These are phyloP conservation scores for Gracilaria domingensis DNA, from an alignment of 23 red algal genomes.

Conservation along the genomic window DNA sequence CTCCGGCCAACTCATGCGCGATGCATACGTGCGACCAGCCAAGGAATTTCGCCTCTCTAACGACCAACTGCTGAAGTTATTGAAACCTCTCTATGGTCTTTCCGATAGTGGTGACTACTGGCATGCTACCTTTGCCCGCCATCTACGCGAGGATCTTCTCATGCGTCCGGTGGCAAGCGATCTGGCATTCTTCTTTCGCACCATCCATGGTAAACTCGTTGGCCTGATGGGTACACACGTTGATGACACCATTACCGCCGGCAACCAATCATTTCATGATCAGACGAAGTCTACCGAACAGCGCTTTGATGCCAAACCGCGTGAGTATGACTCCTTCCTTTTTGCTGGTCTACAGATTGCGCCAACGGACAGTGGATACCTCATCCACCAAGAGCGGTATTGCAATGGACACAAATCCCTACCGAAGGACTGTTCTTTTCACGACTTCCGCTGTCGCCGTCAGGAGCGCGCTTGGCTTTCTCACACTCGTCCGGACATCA, in stretches of 20 bases:
- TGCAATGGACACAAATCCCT: neutral
- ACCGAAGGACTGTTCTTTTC: neutral
- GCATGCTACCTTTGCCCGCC: neutral
- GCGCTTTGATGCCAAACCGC: neutral
- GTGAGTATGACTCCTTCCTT: neutral
- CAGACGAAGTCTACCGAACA: neutral
- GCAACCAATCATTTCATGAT: neutral
- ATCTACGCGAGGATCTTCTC: constrained; percentile 8
- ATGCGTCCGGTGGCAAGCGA: constrained; percentile 16
- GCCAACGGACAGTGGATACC: neutral
- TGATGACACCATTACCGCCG: constrained; percentile 2
- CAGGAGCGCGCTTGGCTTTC: constrained; percentile 36
- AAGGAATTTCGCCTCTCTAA: neutral
- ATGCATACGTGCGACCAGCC: neutral
- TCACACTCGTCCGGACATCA: constrained; percentile 38
- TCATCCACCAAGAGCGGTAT: neutral
- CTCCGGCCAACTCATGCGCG: neutral
- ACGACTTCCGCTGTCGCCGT: neutral
- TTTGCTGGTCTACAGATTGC: neutral
- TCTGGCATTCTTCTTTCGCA: constrained; percentile 7
- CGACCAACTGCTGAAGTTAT: neutral
- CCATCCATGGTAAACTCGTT: neutral
- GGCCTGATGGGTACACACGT: neutral
- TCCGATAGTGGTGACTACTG: constrained; percentile 31
- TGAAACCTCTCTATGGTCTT: neutral